Conservation (phyloP, 148 eudicot genomes). For the Chenopodium berlandieri region DNA sequence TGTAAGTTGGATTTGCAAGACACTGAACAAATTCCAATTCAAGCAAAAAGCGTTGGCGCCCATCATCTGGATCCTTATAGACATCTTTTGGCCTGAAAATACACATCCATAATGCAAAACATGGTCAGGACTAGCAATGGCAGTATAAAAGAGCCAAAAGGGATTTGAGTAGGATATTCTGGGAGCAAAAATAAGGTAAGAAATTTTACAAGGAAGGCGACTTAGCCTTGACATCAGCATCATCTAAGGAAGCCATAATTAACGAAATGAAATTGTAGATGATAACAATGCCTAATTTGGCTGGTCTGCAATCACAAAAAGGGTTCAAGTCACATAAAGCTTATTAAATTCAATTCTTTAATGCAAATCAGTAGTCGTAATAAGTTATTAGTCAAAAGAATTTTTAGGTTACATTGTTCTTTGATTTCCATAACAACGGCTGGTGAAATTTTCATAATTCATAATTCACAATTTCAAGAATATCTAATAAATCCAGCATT, state of each 20-base stretch:
- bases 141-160: neutral
- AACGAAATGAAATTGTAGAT: neutral
- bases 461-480: too few relatives aligned
- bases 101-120: neutral
- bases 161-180: neutral
- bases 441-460: too few relatives aligned
- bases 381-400: too few relatives aligned
- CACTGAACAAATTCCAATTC: slow-evolving; percentile 89
- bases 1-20: slow-evolving; percentile 90
- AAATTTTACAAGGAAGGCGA: slow-evolving; percentile 16
- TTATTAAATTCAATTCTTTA: too few relatives aligned
- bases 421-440: too few relatives aligned
- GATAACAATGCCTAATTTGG: neutral
- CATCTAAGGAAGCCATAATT: slow-evolving; percentile 21
- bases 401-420: too few relatives aligned
- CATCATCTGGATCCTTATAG: slow-evolving; percentile 89
- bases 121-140: neutral
- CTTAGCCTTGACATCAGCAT: slow-evolving; percentile 4
- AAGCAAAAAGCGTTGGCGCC: slow-evolving; percentile 81
- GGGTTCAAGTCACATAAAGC: neutral
- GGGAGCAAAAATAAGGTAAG: neutral
- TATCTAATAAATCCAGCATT: too few relatives aligned
- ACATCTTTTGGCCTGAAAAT: slow-evolving; percentile 49
- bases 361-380: too few relatives aligned
- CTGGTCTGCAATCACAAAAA: slow-evolving; percentile 7